Evolutionary conservation across 1,139 yeast species (phyloP).

Genomic region (Blastobotrys capitulatus): DNA sequence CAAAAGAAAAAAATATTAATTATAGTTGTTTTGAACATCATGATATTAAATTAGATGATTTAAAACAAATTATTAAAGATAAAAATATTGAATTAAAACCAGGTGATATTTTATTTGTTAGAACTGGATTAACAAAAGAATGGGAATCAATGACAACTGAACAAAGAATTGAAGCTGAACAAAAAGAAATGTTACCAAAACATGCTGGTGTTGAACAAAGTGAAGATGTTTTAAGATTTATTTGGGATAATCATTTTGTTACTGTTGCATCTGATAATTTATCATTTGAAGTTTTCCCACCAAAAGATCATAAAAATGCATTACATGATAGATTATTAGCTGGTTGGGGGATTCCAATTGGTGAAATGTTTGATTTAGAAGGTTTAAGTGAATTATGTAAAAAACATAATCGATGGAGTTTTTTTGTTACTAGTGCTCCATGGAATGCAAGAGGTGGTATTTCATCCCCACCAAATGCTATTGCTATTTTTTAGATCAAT

Average conservation of each 20-base stretch:
- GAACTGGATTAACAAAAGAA: constrained; percentile 30
- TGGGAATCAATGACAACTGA: constrained; percentile 24
- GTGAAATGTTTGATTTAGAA: constrained; percentile 18
- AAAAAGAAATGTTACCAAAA: neutral
- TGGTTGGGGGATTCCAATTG: constrained; percentile 21
- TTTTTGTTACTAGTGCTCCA: constrained; percentile 19
- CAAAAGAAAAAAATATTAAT: constrained; percentile 23
- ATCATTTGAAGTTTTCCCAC: constrained; percentile 37
- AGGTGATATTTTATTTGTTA: constrained; percentile 30
- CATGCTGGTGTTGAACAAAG: constrained; percentile 25
- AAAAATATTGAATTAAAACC: constrained; percentile 20
- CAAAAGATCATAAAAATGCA: constrained; percentile 46
- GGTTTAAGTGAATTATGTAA: constrained; percentile 21
- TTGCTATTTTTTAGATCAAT: constrained; percentile 11
- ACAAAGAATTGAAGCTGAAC: constrained; percentile 2
- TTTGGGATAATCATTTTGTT: constrained; percentile 28
- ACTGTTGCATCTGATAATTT: constrained; percentile 30
- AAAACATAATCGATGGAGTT: constrained; percentile 15
- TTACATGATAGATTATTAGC: constrained; percentile 16
- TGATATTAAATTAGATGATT: constrained; percentile 22
- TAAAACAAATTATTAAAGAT: constrained; percentile 20
- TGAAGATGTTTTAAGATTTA: constrained; percentile 21
- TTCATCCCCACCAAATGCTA: constrained; percentile 14
- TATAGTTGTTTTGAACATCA: constrained; percentile 25
- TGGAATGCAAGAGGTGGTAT: constrained; percentile 14